Percentiles rank a stretch among this genome's conserved stretches.
phyloP scores from a whole-genome alignment of 805 yeast species.

The Torulaspora maleeae region DNA sequence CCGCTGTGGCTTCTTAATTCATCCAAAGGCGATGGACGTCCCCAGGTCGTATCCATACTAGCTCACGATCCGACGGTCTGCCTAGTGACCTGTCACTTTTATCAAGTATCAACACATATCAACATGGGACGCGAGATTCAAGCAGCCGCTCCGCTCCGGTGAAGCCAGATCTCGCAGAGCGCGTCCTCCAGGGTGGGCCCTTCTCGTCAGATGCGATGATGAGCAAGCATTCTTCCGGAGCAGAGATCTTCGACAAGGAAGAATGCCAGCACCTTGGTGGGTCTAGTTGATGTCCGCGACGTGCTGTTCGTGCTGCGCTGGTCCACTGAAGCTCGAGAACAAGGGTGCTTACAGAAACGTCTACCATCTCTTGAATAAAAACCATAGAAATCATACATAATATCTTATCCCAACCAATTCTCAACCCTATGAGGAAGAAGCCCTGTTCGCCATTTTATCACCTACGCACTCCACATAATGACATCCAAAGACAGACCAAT shows the following conservation, averaged over 20 bases:
- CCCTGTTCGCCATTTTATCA: constrained; percentile 19
- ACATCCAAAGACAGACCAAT: constrained; percentile 77
- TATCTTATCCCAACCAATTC: constrained; percentile 1
- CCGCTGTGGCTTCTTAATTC: constrained; percentile 8
- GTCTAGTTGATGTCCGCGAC: no score
- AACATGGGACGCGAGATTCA: not conserved
- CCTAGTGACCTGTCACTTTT: no score
- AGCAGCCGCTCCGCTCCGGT: not conserved
- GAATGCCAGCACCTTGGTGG: not conserved
- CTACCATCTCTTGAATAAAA: not conserved
- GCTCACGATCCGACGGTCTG: no score
- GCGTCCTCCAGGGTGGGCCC: constrained; percentile 1
- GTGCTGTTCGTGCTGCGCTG: no score
- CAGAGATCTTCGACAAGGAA: not conserved
- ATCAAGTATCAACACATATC: no score
- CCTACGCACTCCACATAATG: constrained; percentile 49
- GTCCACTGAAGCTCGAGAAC: not conserved
- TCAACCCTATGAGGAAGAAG: not conserved
- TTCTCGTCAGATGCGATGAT: not conserved
- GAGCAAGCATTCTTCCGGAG: not conserved
- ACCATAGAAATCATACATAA: not conserved
- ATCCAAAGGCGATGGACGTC: constrained; percentile 12
- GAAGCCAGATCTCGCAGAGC: constrained; percentile 2
- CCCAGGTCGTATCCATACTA: constrained; percentile 5
- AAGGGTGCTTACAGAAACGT: not conserved